Evolutionary conservation across 73 alveolate genomes (phyloP).

Genomic region (Blepharisma japonicum): DNA sequence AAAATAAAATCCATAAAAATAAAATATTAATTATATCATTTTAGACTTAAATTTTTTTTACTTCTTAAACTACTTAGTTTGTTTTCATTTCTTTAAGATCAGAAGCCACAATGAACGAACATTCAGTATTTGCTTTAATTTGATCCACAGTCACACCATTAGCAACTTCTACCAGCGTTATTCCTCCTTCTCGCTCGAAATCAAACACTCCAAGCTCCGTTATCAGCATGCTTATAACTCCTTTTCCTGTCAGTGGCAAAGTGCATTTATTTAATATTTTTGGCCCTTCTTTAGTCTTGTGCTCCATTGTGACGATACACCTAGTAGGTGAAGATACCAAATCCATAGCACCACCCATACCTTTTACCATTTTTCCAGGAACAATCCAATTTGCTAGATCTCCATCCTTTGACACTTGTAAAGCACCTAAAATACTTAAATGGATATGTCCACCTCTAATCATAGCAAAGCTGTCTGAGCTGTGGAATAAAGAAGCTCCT

Average conservation of each 20-base stretch:
- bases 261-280: slow-evolving; percentile 52
- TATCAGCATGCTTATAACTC: slow-evolving; percentile 60
- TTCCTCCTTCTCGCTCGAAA: slow-evolving; percentile 32
- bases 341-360: slow-evolving; percentile 95
- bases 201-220: slow-evolving; percentile 63
- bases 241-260: slow-evolving; percentile 77
- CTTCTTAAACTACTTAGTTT: not conserved
- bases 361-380: slow-evolving; percentile 93
- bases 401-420: slow-evolving; percentile 79
- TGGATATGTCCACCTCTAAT: slow-evolving; percentile 88
- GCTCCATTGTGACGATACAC: slow-evolving; percentile 78
- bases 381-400: slow-evolving; percentile 96
- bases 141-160: slow-evolving; percentile 36
- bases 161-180: slow-evolving; percentile 43
- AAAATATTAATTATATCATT: too few species aligned
- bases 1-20: too few species aligned
- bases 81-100: slow-evolving; percentile 37
- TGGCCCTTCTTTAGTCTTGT: slow-evolving; percentile 67
- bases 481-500: slow-evolving; percentile 78
- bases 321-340: slow-evolving; percentile 70
- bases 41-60: too few species aligned
- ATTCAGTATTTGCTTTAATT: slow-evolving; percentile 37
- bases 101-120: slow-evolving; percentile 41
- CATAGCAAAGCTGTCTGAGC: slow-evolving; percentile 86
- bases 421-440: slow-evolving; percentile 78